Conservation (phyloP, 2,329 filamentous ascomycete species). For the Hymenoscyphus linearis region DNA sequence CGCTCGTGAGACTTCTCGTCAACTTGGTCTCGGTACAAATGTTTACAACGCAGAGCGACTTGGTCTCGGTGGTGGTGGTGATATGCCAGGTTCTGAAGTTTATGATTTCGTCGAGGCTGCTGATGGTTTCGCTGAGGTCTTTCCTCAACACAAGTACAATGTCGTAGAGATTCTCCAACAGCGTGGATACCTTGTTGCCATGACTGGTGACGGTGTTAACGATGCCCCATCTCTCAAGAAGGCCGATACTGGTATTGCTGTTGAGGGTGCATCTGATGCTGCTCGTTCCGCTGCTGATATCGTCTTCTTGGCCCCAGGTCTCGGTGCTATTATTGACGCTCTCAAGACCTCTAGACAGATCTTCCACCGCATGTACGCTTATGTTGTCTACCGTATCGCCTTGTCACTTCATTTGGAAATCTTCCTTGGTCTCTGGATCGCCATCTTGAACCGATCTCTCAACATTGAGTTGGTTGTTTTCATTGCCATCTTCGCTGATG, state of each 20-base stretch:
- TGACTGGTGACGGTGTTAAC: slow-evolving; percentile 96
- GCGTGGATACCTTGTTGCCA: slow-evolving; percentile 88
- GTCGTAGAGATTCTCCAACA: slow-evolving; percentile 91
- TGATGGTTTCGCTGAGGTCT: slow-evolving; percentile 91
- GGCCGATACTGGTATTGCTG: slow-evolving; percentile 93
- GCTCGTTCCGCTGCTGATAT: slow-evolving; percentile 89
- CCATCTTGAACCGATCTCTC: slow-evolving; percentile 76
- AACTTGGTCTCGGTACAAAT: slow-evolving; percentile 87
- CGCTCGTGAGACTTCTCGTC: slow-evolving; percentile 83
- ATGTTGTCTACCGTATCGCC: slow-evolving; percentile 92
- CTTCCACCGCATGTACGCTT: slow-evolving; percentile 95
- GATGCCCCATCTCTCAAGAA: slow-evolving; percentile 90
- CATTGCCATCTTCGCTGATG: slow-evolving; percentile 91
- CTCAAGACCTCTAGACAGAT: slow-evolving; percentile 91
- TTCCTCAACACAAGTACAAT: slow-evolving; percentile 93
- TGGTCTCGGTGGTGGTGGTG: slow-evolving; percentile 81
- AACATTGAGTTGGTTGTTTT: slow-evolving; percentile 88
- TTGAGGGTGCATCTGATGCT: slow-evolving; percentile 87
- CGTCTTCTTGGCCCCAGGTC: slow-evolving; percentile 85
- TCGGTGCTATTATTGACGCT: slow-evolving; percentile 88
- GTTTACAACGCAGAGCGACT: slow-evolving; percentile 92
- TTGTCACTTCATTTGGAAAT: slow-evolving; percentile 87
- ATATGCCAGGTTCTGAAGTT: slow-evolving; percentile 89
- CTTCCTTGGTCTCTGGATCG: slow-evolving; percentile 88
- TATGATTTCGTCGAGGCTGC: slow-evolving; percentile 95